Evolutionary conservation across 805 yeast species (phyloP).

Genomic region (Vanderwaltozyma yarrowii): DNA sequence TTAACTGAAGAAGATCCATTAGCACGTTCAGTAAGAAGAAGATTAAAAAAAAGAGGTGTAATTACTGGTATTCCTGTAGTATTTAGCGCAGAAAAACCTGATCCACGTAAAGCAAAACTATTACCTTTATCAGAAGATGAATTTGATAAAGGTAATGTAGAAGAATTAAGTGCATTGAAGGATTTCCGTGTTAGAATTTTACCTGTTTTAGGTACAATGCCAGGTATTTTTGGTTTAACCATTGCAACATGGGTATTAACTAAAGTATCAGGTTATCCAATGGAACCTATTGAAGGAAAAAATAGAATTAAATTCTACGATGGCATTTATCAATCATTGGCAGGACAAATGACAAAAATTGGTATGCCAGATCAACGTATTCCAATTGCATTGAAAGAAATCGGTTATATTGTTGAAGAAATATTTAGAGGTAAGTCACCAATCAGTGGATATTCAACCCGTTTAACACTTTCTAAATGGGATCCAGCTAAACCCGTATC

Average conservation of each 20-base stretch:
- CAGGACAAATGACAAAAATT: constrained; percentile 77
- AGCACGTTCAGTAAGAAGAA: constrained; percentile 76
- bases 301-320: constrained; percentile 81
- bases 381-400: constrained; percentile 63
- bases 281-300: constrained; percentile 85
- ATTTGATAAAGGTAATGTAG: constrained; percentile 48
- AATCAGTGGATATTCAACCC: constrained; percentile 69
- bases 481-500: constrained; percentile 53
- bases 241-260: constrained; percentile 79
- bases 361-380: constrained; percentile 64
- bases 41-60: constrained; percentile 73
- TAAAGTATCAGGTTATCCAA: constrained; percentile 74
- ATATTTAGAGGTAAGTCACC: constrained; percentile 89
- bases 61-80: constrained; percentile 71
- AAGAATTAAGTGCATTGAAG: constrained; percentile 73
- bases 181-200: constrained; percentile 89
- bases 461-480: constrained; percentile 80
- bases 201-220: constrained; percentile 95
- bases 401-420: constrained; percentile 80
- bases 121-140: constrained; percentile 81
- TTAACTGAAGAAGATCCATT: constrained; percentile 90
- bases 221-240: constrained; percentile 90
- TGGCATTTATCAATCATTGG: constrained; percentile 67
- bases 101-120: constrained; percentile 81
- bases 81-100: constrained; percentile 93